Base-by-base conservation (phyloP, 164 flowering plant species). In the Cinnamomum micranthum region DNA sequence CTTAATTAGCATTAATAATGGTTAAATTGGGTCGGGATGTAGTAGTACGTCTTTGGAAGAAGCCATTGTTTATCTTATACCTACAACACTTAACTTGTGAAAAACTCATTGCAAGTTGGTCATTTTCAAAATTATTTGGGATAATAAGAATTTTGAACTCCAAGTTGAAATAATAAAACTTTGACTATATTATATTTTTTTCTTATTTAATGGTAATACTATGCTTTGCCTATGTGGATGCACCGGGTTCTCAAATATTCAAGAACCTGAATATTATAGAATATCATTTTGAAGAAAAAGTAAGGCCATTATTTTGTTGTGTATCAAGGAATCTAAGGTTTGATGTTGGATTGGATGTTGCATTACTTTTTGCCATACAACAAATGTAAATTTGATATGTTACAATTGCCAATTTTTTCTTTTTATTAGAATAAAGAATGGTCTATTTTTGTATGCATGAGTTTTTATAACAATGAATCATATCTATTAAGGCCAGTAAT, bases 171-270 rank as follows among this genome's bases (percentile, higher is more conserved):
- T 17, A 33, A 47, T 27, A 50, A 65, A 22, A 33, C 66, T 58
- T 60, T 35, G 70, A 77, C 65, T 72, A n/a, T 28, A 33, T 72
- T 27, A 62, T 31, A 31, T 9, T n/a, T 20, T 52, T 13, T 52
- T 73, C 47, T 41, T 63, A 11, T 28, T 79, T 79, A 52, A 25
- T 82, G 70, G 84, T 90, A 95, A 97, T 95, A 95, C 80, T 93
- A 95, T 81, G 93, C 79, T 95, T 95, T 88, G 93, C 95, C 22
- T 95, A 95, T 81, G 99, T 93, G 75, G 93, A 93, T 81, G 99
- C 98, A 71, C 98, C 96, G 9, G 95, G 98, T 11, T 95, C 93
- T 84, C 98, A 93, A 83, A 95, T 95, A 78, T 77, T 92, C 82
- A 95, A 95, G 89, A 95, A 95, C 75, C 77, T 95, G 52, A 95